Conservation (phyloP, 2,329 filamentous ascomycete species). For the Colletotrichum simmondsii region DNA sequence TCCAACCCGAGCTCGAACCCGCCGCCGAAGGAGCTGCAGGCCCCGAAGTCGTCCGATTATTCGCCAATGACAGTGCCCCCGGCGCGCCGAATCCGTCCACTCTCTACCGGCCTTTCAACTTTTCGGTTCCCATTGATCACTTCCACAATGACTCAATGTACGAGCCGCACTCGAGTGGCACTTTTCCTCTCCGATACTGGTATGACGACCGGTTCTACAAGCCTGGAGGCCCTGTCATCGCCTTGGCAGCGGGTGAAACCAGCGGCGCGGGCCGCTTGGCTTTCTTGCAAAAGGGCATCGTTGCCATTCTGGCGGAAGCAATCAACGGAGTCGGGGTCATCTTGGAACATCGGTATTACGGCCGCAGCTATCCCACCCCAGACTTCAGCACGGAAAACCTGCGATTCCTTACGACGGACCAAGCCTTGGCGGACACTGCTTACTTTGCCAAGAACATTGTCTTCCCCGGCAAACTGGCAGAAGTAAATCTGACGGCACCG, state of each 20-base stretch:
- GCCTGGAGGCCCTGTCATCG: slow-evolving; percentile 82
- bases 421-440: slow-evolving; percentile 82
- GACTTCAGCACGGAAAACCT: slow-evolving; percentile 76
- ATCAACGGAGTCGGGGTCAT: slow-evolving; percentile 82
- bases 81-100: slow-evolving; percentile 18
- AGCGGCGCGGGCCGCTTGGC: slow-evolving; percentile 69
- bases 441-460: slow-evolving; percentile 82
- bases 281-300: slow-evolving; percentile 82
- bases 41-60: neutral
- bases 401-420: slow-evolving; percentile 85
- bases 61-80: neutral
- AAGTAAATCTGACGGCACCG: slow-evolving; percentile 72
- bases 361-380: slow-evolving; percentile 74
- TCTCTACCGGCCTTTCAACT: slow-evolving; percentile 50
- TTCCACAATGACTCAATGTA: slow-evolving; percentile 85
- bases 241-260: slow-evolving; percentile 80
- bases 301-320: slow-evolving; percentile 75
- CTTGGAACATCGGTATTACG: slow-evolving; percentile 90
- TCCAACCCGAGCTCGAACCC: neutral
- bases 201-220: slow-evolving; percentile 83
- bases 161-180: slow-evolving; percentile 77
- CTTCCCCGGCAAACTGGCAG: slow-evolving; percentile 73
- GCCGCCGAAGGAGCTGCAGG: neutral
- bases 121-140: slow-evolving; percentile 75
- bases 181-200: slow-evolving; percentile 82